Evolutionary conservation across 768 basidiomycete species (phyloP), one percentile per base, ranked within the genome.

Genomic region (Lactarius trivialis): DNA sequence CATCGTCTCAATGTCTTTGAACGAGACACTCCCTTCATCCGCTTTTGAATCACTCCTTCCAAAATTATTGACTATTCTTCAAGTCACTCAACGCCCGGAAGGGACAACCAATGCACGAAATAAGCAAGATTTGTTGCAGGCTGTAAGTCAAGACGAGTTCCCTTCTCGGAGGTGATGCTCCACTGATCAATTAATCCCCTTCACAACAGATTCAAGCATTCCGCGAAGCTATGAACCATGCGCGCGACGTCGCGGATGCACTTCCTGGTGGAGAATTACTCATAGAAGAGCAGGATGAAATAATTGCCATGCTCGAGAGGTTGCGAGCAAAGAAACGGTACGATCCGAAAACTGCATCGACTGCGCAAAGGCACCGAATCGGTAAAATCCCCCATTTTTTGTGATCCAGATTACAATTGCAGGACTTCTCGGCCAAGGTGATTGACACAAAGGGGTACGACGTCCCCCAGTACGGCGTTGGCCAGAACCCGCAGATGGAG

Each of bases 201-300:
- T 33, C 48, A 21, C 21, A 41, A n/a, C 55, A 91, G 89, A 88
- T 87, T 30, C 88, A 85, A 65, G 85, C 86, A 33, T 85, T 89
- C 73, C 87, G 84, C 67, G 82, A 75, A 59, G 71, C 79, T 11
- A 68, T 91, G 48, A 71, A 71, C 26, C 79, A 81, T 50, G 89
- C 88, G 0, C 87, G 81, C 68, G 82, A 85, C 9, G 73, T 82
- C 49, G 84, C 86, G 0, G 68, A 67, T 9, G 73, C 75, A 51
- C 75, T 92, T 7, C 85, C 88, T 0, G 90, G 90, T 2, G 89
- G 89, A 8, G 89, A 91, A 69, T 75, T 91, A 58, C 73, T 78
- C 51, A 78, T 84, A 43, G 76, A 82, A 43, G 86, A 90, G 55
- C 90, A 92, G 67, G 82, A 85, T 64, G 82, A 87, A 51, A 78